phyloP scores from a whole-genome alignment of 2,329 filamentous ascomycete genomes.

The Dactylellina parvicollis region DNA sequence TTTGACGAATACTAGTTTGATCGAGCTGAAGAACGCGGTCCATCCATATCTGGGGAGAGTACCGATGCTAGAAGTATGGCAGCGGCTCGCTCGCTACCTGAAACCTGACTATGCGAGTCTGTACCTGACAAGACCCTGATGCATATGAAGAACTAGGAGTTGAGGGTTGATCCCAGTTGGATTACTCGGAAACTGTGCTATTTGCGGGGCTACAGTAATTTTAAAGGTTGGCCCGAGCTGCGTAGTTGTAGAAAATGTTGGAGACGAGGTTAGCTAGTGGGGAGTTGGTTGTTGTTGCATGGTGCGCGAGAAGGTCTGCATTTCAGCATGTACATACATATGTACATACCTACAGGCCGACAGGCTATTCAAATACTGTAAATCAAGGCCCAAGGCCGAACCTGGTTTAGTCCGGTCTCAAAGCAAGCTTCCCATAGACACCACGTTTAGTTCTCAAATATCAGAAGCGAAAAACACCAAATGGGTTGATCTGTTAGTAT shows the following conservation, averaged over 20 bases:
- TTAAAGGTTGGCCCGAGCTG: conserved; percentile 26
- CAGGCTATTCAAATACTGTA: too few relatives aligned
- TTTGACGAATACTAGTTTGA: conserved; percentile 2
- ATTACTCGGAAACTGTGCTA: background rate
- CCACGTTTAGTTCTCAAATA: too few relatives aligned
- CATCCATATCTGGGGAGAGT: conserved; percentile 20
- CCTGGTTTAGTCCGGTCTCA: background rate
- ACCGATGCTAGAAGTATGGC: conserved; percentile 1
- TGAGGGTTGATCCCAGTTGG: conserved; percentile 20
- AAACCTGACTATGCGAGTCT: background rate
- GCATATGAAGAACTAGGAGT: conserved; percentile 22
- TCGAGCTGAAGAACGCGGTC: conserved; percentile 4
- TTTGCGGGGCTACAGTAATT: background rate
- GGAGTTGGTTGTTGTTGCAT: conserved; percentile 3
- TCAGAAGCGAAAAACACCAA: too few relatives aligned
- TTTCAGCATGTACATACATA: too few relatives aligned
- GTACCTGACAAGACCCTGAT: conserved; percentile 30
- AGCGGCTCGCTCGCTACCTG: conserved; percentile 20
- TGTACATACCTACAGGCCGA: too few relatives aligned
- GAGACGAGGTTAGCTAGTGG: conserved; percentile 3
- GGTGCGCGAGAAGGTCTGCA: too few relatives aligned
- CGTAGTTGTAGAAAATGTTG: conserved; percentile 17
- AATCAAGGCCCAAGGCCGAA: conserved; percentile 1
- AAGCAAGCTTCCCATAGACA: background rate
- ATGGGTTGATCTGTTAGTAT: too few relatives aligned